phyloP scores from a whole-genome alignment of 208 protist species.

The Leishmania turanica region DNA sequence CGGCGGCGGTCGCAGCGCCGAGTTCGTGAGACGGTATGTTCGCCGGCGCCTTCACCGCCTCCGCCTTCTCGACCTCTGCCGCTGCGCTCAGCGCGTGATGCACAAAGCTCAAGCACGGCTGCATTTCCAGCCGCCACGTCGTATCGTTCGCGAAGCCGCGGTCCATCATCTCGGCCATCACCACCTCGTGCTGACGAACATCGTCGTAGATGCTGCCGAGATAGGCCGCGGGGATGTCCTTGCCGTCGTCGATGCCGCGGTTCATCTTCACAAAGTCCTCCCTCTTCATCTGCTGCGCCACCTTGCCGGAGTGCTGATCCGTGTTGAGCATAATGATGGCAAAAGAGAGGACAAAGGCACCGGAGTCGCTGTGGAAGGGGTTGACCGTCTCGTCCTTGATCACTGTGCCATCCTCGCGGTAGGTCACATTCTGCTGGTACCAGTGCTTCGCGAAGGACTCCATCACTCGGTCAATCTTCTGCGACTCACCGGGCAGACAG shows the following conservation, averaged over 20 bases:
- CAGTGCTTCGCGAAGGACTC: slow-evolving; percentile 87
- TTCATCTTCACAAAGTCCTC: slow-evolving; percentile 96
- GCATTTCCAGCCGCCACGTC: slow-evolving; percentile 85
- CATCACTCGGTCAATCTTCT: slow-evolving; percentile 95
- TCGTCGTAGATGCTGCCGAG: slow-evolving; percentile 93
- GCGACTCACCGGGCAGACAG: slow-evolving; percentile 91
- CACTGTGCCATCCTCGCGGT: slow-evolving; percentile 20
- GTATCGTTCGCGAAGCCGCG: slow-evolving; percentile 79
- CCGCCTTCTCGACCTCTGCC: not conserved
- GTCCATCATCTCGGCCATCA: slow-evolving; percentile 91
- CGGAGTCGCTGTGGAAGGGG: slow-evolving; percentile 80
- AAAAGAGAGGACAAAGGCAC: slow-evolving; percentile 96
- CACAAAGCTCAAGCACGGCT: slow-evolving; percentile 23
- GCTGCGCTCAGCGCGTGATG: slow-evolving; percentile 9
- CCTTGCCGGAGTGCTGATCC: slow-evolving; percentile 95
- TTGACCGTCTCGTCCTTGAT: slow-evolving; percentile 57
- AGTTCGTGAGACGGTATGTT: slow-evolving; percentile 10
- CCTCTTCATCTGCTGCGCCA: slow-evolving; percentile 95
- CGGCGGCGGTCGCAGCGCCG: not conserved
- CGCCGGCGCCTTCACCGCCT: slow-evolving; percentile 15
- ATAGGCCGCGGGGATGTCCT: slow-evolving; percentile 88
- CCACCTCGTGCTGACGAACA: slow-evolving; percentile 92
- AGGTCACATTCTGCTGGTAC: slow-evolving; percentile 56
- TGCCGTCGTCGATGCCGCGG: slow-evolving; percentile 95
- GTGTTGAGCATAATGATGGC: slow-evolving; percentile 99